Evolutionary conservation across 129 eudicot genomes (phyloP), one percentile per base, ranked within the genome.

Genomic region (Flaveria bidentis): DNA sequence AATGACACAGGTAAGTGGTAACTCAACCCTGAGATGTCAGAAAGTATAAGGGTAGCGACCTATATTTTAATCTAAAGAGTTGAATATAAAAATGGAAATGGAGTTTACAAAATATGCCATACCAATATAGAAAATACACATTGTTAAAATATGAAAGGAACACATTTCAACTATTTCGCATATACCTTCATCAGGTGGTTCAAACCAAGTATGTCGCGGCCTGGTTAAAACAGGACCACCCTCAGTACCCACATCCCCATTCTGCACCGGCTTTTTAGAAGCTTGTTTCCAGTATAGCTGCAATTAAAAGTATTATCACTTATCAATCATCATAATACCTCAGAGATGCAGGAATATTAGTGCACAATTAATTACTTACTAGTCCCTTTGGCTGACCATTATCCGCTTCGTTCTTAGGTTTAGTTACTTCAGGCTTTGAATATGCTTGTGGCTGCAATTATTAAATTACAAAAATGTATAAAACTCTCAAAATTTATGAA

Each of bases 131-230:
- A 13, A 28, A 28, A 62, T 62, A 13, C 14, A 62, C 68, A 62
- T 62, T 30, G 22, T 15, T 62, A 26, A 52, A 60, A 60, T 58
- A 30, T 28, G 45, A 62, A 62, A 61, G 18, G 44, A 14, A 62
- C 41, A 62, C 22, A 15, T 28, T 30, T 28, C 9, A 20, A 76
- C 53, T 14, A 53, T 51, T 33, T 72, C 23, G 56, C 44, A 71
- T 44, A 28, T 41, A 94, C 98, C 97, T 84, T 84, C 77, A 36
- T 72, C 90, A 45, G 71, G 77, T 55, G 87, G 81, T 75, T 88
- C 89, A 84, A 91, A 91, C 22, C 97, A 92, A 72, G 89, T 89
- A 72, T 91, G 96, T 15, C 92, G 97, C 26, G 97, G 98, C 82
- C 84, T 88, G 76, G 78, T 70, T 25, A 67, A 84, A 78, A 84